phyloP scores from a whole-genome alignment of 352 stramenopile genomes.

The Aphanomyces euteiches region DNA sequence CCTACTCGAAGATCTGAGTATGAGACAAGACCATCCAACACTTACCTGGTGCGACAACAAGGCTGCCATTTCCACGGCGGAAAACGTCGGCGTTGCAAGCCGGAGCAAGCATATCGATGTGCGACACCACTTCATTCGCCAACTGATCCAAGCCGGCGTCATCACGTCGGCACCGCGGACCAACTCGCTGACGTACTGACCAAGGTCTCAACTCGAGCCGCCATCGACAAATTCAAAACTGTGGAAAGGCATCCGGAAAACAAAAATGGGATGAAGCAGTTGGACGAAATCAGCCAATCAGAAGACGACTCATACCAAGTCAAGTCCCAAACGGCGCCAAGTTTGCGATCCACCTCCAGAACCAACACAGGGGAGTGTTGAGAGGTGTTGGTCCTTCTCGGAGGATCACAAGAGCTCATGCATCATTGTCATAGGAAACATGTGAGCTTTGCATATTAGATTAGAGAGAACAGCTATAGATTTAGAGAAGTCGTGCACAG shows the following conservation, averaged over 20 bases:
- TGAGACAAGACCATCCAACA: slow-evolving; percentile 27
- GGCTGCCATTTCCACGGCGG: slow-evolving; percentile 30
- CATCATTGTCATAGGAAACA: neutral
- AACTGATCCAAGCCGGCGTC: slow-evolving; percentile 25
- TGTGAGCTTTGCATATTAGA: neutral
- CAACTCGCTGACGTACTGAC: slow-evolving; percentile 34
- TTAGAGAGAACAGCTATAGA: neutral
- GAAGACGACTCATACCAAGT: neutral
- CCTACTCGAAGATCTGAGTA: slow-evolving; percentile 13
- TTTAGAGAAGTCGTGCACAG: neutral
- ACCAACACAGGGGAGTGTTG: slow-evolving; percentile 14
- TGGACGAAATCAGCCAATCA: slow-evolving; percentile 9
- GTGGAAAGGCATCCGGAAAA: neutral
- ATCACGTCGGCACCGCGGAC: slow-evolving; percentile 32
- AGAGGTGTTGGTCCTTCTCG: slow-evolving; percentile 4
- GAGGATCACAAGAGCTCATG: neutral
- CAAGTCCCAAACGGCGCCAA: no score
- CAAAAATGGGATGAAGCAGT: neutral
- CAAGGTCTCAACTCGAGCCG: neutral
- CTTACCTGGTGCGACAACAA: slow-evolving; percentile 31
- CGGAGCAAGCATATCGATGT: slow-evolving; percentile 37
- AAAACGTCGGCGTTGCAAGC: slow-evolving; percentile 7
- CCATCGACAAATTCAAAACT: slow-evolving; percentile 9
- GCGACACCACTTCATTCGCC: slow-evolving; percentile 33
- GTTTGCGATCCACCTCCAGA: neutral